Percentiles rank a stretch among this genome's conserved stretches.
phyloP scores from a whole-genome alignment of 495 filamentous ascomycete species.

The Neurospora intermedia region DNA sequence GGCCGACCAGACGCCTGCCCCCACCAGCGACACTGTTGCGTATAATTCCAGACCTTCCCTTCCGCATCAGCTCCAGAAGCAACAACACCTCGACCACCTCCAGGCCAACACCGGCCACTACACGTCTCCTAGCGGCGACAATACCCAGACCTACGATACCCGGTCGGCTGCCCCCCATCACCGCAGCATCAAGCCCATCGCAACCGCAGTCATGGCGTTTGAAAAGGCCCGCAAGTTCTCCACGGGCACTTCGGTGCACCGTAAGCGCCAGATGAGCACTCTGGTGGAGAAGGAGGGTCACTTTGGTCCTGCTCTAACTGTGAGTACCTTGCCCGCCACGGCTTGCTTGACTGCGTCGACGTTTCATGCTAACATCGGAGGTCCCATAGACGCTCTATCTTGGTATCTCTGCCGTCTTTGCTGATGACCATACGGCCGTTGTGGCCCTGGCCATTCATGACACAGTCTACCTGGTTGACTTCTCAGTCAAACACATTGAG shows the following conservation, averaged over 20 bases:
- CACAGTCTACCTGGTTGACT: slow-evolving; percentile 68
- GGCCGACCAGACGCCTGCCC: background rate
- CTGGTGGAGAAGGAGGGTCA: slow-evolving; percentile 34
- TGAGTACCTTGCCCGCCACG: slow-evolving; percentile 13
- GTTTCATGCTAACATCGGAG: slow-evolving; percentile 9
- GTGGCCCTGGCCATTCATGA: slow-evolving; percentile 67
- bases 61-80: background rate
- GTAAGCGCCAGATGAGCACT: slow-evolving; percentile 34
- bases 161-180: slow-evolving; percentile 1
- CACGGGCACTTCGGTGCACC: slow-evolving; percentile 33
- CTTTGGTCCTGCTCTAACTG: slow-evolving; percentile 34
- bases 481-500: slow-evolving; percentile 47
- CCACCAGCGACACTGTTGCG: background rate
- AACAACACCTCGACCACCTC: background rate
- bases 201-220: slow-evolving; percentile 27
- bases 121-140: background rate
- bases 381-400: slow-evolving; percentile 49
- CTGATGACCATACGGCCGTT: slow-evolving; percentile 38
- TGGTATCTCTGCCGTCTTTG: slow-evolving; percentile 46
- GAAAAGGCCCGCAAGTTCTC: slow-evolving; percentile 29
- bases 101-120: background rate
- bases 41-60: background rate
- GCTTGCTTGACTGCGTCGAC: background rate
- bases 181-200: slow-evolving; percentile 12
- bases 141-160: background rate